A percentile compares a stretch with the other conserved stretches of the same genome.
Conservation (phyloP, 192 early-diverging fungal genomes). For the Coemansia sp. region DNA sequence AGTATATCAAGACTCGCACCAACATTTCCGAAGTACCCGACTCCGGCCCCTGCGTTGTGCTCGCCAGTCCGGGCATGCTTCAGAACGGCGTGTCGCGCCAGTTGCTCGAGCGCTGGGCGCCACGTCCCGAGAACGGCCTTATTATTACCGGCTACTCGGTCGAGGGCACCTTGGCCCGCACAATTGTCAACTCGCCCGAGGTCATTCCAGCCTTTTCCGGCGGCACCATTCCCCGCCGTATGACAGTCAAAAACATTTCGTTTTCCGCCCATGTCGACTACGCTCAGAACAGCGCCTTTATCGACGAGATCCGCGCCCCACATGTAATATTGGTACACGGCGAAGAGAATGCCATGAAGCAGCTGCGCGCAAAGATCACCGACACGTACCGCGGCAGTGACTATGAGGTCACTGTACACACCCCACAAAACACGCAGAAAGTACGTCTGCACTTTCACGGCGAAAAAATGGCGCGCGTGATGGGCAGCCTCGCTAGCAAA, state of each 20-base stretch:
- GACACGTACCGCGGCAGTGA: slow-evolving; percentile 80
- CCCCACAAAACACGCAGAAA: slow-evolving; percentile 86
- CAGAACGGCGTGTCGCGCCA: slow-evolving; percentile 95
- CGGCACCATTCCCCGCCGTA: slow-evolving; percentile 72
- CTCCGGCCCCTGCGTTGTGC: slow-evolving; percentile 95
- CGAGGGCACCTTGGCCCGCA: slow-evolving; percentile 89
- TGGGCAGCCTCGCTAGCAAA: slow-evolving; percentile 75
- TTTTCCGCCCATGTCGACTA: slow-evolving; percentile 99
- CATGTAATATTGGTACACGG: slow-evolving; percentile 96
- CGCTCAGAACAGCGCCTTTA: slow-evolving; percentile 93
- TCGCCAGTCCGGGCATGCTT: slow-evolving; percentile 98
- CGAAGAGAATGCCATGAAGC: slow-evolving; percentile 90
- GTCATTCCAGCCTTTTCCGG: slow-evolving; percentile 83
- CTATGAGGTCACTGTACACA: slow-evolving; percentile 77
- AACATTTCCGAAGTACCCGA: slow-evolving; percentile 90
- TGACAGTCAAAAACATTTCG: slow-evolving; percentile 91
- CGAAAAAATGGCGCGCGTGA: slow-evolving; percentile 90
- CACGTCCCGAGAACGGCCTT: slow-evolving; percentile 87
- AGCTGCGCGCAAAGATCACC: slow-evolving; percentile 81
- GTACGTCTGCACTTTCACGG: slow-evolving; percentile 91
- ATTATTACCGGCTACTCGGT: slow-evolving; percentile 98
- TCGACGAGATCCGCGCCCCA: slow-evolving; percentile 89
- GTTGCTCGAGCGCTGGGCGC: slow-evolving; percentile 94
- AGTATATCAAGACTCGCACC: slow-evolving; percentile 88
- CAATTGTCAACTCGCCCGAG: slow-evolving; percentile 81